Evolutionary conservation across 257 asterid genomes (phyloP).

Genomic region (Phtheirospermum japonicum): DNA sequence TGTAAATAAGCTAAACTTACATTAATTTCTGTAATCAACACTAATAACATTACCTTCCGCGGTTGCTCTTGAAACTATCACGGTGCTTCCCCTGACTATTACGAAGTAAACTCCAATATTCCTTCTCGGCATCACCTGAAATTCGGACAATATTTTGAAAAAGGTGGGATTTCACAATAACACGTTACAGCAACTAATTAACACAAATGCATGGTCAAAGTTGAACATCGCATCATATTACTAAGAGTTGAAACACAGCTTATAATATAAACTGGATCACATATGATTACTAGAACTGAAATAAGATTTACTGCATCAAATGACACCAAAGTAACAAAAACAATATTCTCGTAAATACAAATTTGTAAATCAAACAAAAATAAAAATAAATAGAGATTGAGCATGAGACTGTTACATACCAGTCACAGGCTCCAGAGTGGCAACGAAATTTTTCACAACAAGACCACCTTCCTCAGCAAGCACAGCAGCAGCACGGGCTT

Average conservation of each 20-base stretch:
- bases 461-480: conserved; percentile 88
- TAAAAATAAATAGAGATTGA: neutral
- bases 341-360: no score
- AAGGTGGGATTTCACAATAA: neutral
- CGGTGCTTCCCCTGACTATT: conserved; percentile 54
- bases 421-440: conserved; percentile 75
- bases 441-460: conserved; percentile 70
- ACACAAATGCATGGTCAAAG: no score
- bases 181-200: no score
- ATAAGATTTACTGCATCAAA: neutral
- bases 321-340: no score
- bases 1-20: neutral
- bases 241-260: no score
- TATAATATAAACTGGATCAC: no score
- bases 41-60: conserved; percentile 57
- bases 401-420: conserved; percentile 42
- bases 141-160: neutral
- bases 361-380: neutral
- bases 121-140: conserved; percentile 92
- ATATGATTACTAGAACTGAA: no score
- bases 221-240: no score
- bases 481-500: conserved; percentile 91
- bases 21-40: neutral
- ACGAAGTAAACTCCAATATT: conserved; percentile 76
- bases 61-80: conserved; percentile 53